Evolutionary conservation across 768 basidiomycete species (phyloP).

Genomic region (Termitomyces sp.): DNA sequence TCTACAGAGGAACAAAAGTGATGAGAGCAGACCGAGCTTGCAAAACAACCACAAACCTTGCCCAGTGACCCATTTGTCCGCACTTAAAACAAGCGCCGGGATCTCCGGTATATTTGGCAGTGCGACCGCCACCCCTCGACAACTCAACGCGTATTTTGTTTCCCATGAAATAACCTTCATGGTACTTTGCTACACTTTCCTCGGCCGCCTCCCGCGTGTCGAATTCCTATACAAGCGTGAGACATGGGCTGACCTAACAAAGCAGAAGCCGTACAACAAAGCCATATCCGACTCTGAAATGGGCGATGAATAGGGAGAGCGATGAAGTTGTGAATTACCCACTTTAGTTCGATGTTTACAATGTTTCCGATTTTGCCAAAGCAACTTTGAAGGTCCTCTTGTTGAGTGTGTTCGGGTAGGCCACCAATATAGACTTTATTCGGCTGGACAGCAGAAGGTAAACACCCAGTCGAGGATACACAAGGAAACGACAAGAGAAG

Average conservation of each 20-base stretch:
- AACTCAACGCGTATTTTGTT: conserved; percentile 87
- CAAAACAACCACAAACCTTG: conserved; percentile 47
- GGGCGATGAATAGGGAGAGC: conserved; percentile 9
- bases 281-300: conserved; percentile 72
- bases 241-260: neutral
- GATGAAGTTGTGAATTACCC: conserved; percentile 24
- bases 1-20: conserved; percentile 26
- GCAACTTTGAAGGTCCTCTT: conserved; percentile 80
- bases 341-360: conserved; percentile 79
- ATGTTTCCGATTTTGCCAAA: conserved; percentile 83
- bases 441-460: conserved; percentile 73
- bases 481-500: conserved; percentile 43
- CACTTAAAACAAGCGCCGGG: conserved; percentile 88
- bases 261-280: conserved; percentile 62
- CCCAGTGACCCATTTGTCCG: conserved; percentile 84
- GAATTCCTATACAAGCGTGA: conserved; percentile 57
- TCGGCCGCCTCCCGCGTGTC: conserved; percentile 76
- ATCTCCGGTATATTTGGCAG: conserved; percentile 77
- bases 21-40: neutral
- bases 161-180: conserved; percentile 89
- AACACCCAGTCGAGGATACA: conserved; percentile 55
- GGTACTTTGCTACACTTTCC: conserved; percentile 81
- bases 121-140: conserved; percentile 78
- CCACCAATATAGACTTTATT: conserved; percentile 93
- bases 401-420: conserved; percentile 79